phyloP scores from a whole-genome alignment of 441 rosid species.

The Euphorbia corollata region DNA sequence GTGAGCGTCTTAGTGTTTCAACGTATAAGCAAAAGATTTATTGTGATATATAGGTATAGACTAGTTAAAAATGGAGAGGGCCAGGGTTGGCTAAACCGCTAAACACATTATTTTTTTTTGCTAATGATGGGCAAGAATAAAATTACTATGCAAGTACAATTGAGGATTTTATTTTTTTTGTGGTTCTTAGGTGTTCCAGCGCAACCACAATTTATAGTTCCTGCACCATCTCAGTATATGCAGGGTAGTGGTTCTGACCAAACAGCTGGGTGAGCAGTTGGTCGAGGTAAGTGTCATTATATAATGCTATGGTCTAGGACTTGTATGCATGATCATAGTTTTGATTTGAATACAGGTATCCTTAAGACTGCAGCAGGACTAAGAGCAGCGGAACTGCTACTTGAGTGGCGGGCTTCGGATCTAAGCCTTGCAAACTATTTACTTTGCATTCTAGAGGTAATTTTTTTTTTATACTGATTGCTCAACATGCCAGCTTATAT shows the following conservation, averaged over 20 bases:
- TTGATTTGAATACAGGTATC: conserved; percentile 38
- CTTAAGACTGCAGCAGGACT: conserved; percentile 74
- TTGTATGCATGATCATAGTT: background rate
- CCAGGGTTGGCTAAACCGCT: background rate
- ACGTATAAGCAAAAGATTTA: background rate
- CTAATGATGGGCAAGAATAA: conserved; percentile 4
- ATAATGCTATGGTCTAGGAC: conserved; percentile 3
- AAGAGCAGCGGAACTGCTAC: conserved; percentile 78
- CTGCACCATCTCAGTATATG: conserved; percentile 60
- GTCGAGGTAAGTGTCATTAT: conserved; percentile 36
- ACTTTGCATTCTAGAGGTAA: conserved; percentile 82
- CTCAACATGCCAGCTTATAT: background rate
- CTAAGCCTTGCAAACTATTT: conserved; percentile 72
- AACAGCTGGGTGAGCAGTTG: conserved; percentile 62
- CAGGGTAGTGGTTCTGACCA: conserved; percentile 84
- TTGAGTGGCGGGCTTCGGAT: conserved; percentile 70
- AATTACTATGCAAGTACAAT: conserved; percentile 1
- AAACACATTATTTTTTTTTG: background rate
- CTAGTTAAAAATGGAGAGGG: background rate
- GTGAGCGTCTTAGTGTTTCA: conserved; percentile 22
- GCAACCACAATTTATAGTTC: conserved; percentile 60
- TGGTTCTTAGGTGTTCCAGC: conserved; percentile 32
- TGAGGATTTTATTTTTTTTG: too few relatives aligned
- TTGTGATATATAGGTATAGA: background rate
- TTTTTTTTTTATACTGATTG: background rate